Evolutionary conservation across 345 rosid genomes (phyloP).

Genomic region (Acer yangbiense): DNA sequence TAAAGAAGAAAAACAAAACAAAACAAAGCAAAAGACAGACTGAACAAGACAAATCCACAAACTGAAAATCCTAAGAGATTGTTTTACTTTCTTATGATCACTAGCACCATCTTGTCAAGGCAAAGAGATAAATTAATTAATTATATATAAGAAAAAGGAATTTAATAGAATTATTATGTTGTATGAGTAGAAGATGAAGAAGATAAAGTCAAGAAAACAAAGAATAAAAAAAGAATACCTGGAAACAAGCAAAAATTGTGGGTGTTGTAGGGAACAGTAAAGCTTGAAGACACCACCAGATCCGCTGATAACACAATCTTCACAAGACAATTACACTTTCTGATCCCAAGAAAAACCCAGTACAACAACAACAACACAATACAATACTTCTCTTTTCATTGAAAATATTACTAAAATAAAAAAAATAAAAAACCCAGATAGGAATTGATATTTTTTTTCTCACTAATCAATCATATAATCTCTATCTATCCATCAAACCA

Average conservation of each 20-base stretch:
- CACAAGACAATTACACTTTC: conserved; percentile 28
- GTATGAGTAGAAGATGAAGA: conserved; percentile 8
- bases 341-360: conserved; percentile 53
- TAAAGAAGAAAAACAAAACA: background rate
- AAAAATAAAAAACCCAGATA: conserved; percentile 2
- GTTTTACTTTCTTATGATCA: conserved; percentile 25
- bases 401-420: conserved; percentile 14
- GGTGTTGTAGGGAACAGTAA: conserved; percentile 54
- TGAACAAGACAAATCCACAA: conserved; percentile 35
- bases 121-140: conserved; percentile 16
- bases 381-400: conserved; percentile 32
- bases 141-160: conserved; percentile 7
- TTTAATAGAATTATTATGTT: background rate
- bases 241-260: conserved; percentile 51
- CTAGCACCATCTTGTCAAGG: conserved; percentile 29
- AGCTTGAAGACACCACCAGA: conserved; percentile 48
- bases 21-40: background rate
- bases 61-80: conserved; percentile 33
- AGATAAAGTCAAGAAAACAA: conserved; percentile 23
- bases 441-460: conserved; percentile 18
- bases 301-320: conserved; percentile 35
- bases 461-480: conserved; percentile 48
- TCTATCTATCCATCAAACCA: conserved; percentile 27
- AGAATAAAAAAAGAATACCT: conserved; percentile 53
- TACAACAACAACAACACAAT: conserved; percentile 27